Base-by-base conservation (phyloP, 2,329 filamentous ascomycete genomes). In the Sarocladium strictum region DNA sequence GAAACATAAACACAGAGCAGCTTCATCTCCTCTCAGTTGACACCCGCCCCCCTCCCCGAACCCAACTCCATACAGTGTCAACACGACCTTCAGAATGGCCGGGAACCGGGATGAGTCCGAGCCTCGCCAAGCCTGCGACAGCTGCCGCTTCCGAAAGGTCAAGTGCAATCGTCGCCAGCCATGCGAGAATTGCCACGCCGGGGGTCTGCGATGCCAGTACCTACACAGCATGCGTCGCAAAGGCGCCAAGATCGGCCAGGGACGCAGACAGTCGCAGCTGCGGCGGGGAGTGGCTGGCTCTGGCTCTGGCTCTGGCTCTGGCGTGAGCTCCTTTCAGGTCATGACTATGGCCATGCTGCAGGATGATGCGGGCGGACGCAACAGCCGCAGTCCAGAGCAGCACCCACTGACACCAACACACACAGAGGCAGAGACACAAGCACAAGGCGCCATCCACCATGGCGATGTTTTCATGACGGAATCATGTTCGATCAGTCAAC, bases 191-290 rank as follows among this genome's bases (percentile, higher is more conserved):
- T 68, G 65, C 58, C 55, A 60, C 52, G 53, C 58, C 26, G 60
- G 60, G 3, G 57, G 60, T n/a, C 58, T 67, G 49, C 61, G 55
- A 24, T 68, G 65, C 38, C 61, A 62, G 26, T 68, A 68, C 53
- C 59, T 61, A n/a, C 64, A 67, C 55, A 62, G 58, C 21, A 61
- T 66, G 19, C 63, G 64, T 12, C 60, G 65, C 29, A 65, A 64
- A 15, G 66, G 66, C 1, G 62, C 64, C 4, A 60, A 62, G 47
- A 57, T 59, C 27, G 66, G 66, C n/a, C 59, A 62, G 24, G 66
- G 66, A 2, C 60, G 64, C 2, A 55, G 66, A 15, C 58, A 65
- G 50, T 56, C 62, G 1, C 64, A 68, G 45, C 60, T 68, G 26
- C 59, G 61, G 38, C 64, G 59, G n/a, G 62, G 65, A 3, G 26